Percentiles rank a stretch among this genome's conserved stretches.
These are phyloP conservation scores for Phytopythium sindhum DNA, from an alignment of 352 stramenopile genomes.

Conservation along the genomic window DNA sequence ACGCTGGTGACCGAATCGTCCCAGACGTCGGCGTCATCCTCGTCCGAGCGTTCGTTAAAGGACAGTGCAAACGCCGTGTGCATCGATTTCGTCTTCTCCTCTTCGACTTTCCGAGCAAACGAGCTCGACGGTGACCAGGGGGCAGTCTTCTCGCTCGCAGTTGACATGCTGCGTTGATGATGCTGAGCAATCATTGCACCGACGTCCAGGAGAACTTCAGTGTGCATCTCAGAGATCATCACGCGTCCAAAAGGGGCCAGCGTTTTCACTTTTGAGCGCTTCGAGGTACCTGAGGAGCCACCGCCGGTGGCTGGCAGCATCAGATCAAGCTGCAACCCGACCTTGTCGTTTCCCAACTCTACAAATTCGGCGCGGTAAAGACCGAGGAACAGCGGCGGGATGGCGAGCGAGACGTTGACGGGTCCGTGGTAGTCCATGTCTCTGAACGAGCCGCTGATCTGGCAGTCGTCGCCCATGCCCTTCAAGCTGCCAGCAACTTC, in stretches of 20 bases:
- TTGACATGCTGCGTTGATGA: slow-evolving; percentile 25
- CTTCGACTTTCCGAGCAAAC: slow-evolving; percentile 25
- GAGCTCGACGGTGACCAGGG: slow-evolving; percentile 34
- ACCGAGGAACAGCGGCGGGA: slow-evolving; percentile 57
- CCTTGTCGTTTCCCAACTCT: slow-evolving; percentile 28
- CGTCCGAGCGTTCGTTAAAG: slow-evolving; percentile 13
- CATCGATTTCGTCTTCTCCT: slow-evolving; percentile 24
- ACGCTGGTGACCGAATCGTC: neutral
- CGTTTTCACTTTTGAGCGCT: slow-evolving; percentile 12
- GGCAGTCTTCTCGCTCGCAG: slow-evolving; percentile 24
- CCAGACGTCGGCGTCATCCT: neutral
- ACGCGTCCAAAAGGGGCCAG: slow-evolving; percentile 31
- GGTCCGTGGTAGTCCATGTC: slow-evolving; percentile 56
- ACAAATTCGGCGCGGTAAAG: slow-evolving; percentile 56
- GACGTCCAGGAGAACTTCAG: slow-evolving; percentile 53
- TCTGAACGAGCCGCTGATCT: slow-evolving; percentile 54
- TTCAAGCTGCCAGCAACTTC: slow-evolving; percentile 46
- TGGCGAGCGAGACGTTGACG: slow-evolving; percentile 37
- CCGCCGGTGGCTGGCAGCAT: slow-evolving; percentile 33
- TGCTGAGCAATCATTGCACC: slow-evolving; percentile 52
- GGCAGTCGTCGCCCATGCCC: slow-evolving; percentile 48
- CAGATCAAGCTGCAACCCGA: slow-evolving; percentile 57
- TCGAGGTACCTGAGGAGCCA: neutral
- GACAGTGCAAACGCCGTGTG: slow-evolving; percentile 31
- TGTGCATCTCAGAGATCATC: slow-evolving; percentile 47